Percentiles rank a stretch among this genome's conserved stretches.
phyloP scores from a whole-genome alignment of 371 early-diverging fungal genomes.

The Amoeboaphelidium protococcarum region DNA sequence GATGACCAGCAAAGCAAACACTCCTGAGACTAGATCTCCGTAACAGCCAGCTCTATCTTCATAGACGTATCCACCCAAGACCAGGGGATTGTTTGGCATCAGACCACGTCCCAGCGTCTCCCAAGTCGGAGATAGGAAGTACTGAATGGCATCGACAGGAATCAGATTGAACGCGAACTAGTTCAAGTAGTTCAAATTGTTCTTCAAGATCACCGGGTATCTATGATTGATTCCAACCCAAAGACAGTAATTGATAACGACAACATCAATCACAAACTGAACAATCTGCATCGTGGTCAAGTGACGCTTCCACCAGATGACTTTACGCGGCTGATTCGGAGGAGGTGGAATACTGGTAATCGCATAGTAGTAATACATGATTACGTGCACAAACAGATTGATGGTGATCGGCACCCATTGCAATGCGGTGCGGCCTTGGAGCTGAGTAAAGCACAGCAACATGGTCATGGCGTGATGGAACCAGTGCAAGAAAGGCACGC shows the following conservation, averaged over 20 bases:
- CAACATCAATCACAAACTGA: conserved; percentile 1
- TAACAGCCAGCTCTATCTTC: neutral
- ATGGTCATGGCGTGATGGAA: conserved; percentile 1
- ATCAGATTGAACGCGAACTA: too few species aligned
- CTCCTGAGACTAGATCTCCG: neutral
- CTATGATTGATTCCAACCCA: too few species aligned
- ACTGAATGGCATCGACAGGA: too few species aligned
- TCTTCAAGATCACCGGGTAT: too few species aligned
- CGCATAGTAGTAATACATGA: conserved; percentile 1
- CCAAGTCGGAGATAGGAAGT: too few species aligned
- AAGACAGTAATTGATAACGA: neutral
- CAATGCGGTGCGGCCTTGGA: neutral
- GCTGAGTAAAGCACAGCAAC: neutral
- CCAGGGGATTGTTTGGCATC: neutral
- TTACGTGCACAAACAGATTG: neutral
- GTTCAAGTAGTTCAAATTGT: too few species aligned
- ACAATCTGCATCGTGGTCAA: neutral
- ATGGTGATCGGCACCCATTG: neutral
- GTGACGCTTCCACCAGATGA: neutral
- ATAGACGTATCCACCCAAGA: neutral
- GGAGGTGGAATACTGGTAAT: neutral
- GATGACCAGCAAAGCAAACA: neutral
- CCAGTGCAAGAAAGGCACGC: conserved; percentile 9
- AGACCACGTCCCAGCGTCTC: neutral
- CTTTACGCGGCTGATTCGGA: neutral